A percentile compares a stretch with the other conserved stretches of the same genome.
phyloP scores from a whole-genome alignment of 148 eudicot genomes.

The Mesembryanthemum crystallinum region DNA sequence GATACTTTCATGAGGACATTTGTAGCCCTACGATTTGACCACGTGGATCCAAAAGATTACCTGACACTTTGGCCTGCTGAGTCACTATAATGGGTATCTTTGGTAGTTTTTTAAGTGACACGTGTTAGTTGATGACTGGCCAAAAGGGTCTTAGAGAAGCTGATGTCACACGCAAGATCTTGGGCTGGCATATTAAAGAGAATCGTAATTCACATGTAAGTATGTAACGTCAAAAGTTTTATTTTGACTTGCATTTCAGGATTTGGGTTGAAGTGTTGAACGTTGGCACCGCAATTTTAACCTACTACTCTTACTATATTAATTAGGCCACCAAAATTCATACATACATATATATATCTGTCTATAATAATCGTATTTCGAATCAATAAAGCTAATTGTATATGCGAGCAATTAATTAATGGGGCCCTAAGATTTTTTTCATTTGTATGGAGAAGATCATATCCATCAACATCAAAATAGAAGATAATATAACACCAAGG shows the following conservation, averaged over 20 bases:
- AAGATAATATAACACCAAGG: no score
- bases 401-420: no score
- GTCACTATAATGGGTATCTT: background rate
- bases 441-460: no score
- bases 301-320: no score
- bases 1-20: background rate
- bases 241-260: background rate
- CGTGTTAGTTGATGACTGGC: conserved; percentile 5
- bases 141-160: background rate
- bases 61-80: background rate
- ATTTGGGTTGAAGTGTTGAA: background rate
- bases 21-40: conserved; percentile 14
- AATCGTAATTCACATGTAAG: background rate
- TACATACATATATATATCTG: no score
- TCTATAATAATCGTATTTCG: no score
- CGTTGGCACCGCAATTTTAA: background rate
- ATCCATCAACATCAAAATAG: no score
- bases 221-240: background rate
- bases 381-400: no score
- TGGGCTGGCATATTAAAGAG: conserved; percentile 6
- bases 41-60: conserved; percentile 17
- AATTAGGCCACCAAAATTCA: no score
- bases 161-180: conserved; percentile 13
- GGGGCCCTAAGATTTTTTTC: no score
- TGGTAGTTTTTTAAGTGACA: background rate